phyloP scores from a whole-genome alignment of 768 basidiomycete genomes.

The Cantharellus cinnabarinus region DNA sequence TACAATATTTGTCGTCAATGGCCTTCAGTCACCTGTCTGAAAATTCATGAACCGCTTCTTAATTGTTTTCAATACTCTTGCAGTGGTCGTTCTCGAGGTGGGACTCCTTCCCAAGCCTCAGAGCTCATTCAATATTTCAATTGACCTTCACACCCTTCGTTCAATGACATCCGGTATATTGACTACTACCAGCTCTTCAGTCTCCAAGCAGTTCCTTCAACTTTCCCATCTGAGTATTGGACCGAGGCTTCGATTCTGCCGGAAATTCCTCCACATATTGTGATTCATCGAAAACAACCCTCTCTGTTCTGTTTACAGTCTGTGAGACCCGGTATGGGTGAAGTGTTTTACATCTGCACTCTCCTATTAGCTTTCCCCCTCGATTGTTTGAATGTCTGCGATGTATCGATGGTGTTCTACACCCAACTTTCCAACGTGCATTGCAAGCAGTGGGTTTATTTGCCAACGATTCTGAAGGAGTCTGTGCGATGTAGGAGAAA shows the following conservation, averaged over 20 bases:
- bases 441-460: conserved; percentile 13
- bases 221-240: not conserved
- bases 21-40: conserved; percentile 3
- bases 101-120: not conserved
- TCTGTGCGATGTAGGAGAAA: too few relatives aligned
- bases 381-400: conserved; percentile 12
- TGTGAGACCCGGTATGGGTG: conserved; percentile 14
- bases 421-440: conserved; percentile 13
- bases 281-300: not conserved
- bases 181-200: too few relatives aligned
- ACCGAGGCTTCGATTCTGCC: not conserved
- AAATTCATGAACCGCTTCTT: not conserved
- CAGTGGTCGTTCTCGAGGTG: not conserved
- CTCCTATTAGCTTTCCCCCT: conserved; percentile 11
- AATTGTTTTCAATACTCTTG: conserved; percentile 2
- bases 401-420: conserved; percentile 9
- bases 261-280: not conserved
- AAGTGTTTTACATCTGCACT: conserved; percentile 18
- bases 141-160: not conserved
- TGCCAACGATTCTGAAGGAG: too few relatives aligned
- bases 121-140: conserved; percentile 1
- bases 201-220: not conserved
- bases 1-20: conserved; percentile 2
- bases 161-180: not conserved
- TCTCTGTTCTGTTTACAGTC: conserved; percentile 1